phyloP scores from a whole-genome alignment of 345 rosid genomes.

The Kandelia obovata region DNA sequence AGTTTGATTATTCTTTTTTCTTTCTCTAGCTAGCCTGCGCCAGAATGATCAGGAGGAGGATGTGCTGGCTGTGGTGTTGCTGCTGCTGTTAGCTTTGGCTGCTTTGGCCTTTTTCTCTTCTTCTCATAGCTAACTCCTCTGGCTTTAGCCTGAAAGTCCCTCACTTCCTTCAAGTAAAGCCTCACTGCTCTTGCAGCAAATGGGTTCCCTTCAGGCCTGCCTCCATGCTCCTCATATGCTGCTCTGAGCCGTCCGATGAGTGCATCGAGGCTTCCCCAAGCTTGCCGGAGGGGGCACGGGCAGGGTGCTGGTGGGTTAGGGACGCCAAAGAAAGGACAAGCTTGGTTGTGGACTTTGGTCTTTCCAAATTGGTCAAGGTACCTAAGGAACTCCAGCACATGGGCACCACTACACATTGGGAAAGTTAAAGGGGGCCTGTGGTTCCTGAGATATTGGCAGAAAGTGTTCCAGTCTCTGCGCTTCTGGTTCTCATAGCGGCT shows the following conservation, averaged over 20 bases:
- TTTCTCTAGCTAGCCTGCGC: constrained; percentile 11
- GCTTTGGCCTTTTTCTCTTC: constrained; percentile 68
- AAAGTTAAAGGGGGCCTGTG: constrained; percentile 75
- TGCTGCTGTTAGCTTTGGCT: constrained; percentile 18
- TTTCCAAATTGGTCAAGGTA: constrained; percentile 73
- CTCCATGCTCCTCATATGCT: constrained; percentile 88
- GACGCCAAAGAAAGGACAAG: constrained; percentile 81
- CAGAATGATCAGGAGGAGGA: constrained; percentile 7
- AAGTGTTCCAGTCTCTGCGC: constrained; percentile 89
- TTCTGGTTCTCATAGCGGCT: constrained; percentile 89
- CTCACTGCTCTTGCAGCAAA: constrained; percentile 85
- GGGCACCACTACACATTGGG: constrained; percentile 75
- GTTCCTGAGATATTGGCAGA: constrained; percentile 79
- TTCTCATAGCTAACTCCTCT: constrained; percentile 92
- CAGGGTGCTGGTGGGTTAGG: constrained; percentile 91
- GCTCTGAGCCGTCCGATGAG: constrained; percentile 95
- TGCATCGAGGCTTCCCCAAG: constrained; percentile 99
- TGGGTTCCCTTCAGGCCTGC: constrained; percentile 79
- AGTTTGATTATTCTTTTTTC: neutral
- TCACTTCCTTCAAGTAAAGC: constrained; percentile 80
- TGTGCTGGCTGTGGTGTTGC: neutral
- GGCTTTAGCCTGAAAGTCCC: constrained; percentile 88
- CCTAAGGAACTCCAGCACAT: constrained; percentile 80
- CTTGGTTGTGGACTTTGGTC: constrained; percentile 74
- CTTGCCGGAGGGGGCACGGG: constrained; percentile 87